Base-by-base conservation (phyloP, 2,329 filamentous ascomycete species). In the Thielaviopsis ethacetica region DNA sequence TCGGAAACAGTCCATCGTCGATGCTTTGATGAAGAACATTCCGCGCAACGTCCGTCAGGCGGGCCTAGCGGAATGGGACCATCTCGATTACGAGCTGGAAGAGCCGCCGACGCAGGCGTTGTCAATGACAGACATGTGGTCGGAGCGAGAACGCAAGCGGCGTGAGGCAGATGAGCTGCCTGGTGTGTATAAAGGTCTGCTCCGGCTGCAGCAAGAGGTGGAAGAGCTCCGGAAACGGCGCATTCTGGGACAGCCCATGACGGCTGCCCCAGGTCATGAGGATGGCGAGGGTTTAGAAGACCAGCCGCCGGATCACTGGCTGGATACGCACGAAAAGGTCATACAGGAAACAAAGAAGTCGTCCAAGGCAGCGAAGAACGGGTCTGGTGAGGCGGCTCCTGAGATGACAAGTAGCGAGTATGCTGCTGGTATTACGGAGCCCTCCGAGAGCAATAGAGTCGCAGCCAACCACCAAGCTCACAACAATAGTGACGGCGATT, bases 41-140 rank as follows among this genome's bases (percentile, higher is more conserved):
- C 76, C 75, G 0, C 62, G 65, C 6, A 70, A 65, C 38, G 66
- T 75, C 59, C 67, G 68, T 17, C 64, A 67, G 9, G 66, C 67
- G 7, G 75, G 73, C 4, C 66, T 78, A 34, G 68, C 68, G 24
- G 72, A 77, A 62, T 79, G 76, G 76, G 68, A 69, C 54, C 63
- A 64, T 10, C 65, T 65, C 22, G 65, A 65, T 9, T 64, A 65
- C 62, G 57, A 62, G 52, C 62, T 64, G 27, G 63, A 63, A 50
- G 62, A 63, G 19, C 61, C 53, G 12, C 53, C 44, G 3, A 22
- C 44, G 15, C 15, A 13, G 24, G 58, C 51, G 5, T 30, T 34
- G 5, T 50, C 58, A 10, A 57, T 53, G 12, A 54, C 47, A 51
- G 52, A 30, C n/a, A 62, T 58, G 22, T 60, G 54, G 41, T 19